Conservation (phyloP, 139 green algal genomes). For the Penium margaritaceum region DNA sequence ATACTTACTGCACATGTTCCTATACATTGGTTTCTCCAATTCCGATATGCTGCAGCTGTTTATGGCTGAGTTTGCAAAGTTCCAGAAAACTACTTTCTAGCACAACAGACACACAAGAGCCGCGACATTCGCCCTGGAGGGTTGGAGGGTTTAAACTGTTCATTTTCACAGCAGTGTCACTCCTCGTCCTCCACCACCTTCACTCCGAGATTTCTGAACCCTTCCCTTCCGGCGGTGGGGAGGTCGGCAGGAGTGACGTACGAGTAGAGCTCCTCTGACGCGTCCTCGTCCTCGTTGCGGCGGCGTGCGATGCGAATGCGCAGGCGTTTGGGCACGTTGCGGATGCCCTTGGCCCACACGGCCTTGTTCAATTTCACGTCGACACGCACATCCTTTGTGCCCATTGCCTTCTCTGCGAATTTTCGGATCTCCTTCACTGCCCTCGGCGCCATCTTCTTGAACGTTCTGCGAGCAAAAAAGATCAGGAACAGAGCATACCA, state of each 20-base stretch:
- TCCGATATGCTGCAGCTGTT: too few species aligned
- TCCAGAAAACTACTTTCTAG: too few species aligned
- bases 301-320: slow-evolving; percentile 81
- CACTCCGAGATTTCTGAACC: slow-evolving; percentile 36
- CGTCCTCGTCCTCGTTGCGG: slow-evolving; percentile 97
- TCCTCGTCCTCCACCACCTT: slow-evolving; percentile 50
- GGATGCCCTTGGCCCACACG: slow-evolving; percentile 87
- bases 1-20: too few species aligned
- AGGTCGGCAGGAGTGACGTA: slow-evolving; percentile 90
- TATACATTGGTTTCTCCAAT: too few species aligned
- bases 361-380: slow-evolving; percentile 99
- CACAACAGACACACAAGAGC: too few species aligned
- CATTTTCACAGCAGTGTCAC: too few species aligned
- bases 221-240: slow-evolving; percentile 40
- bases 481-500: too few species aligned
- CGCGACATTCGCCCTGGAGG: too few species aligned
- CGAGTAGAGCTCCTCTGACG: slow-evolving; percentile 97
- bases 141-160: too few species aligned
- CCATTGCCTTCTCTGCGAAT: slow-evolving; percentile 92
- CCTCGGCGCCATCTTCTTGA: slow-evolving; percentile 90
- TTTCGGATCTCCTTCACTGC: slow-evolving; percentile 93
- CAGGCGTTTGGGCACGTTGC: slow-evolving; percentile 78
- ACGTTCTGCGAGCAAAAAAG: slow-evolving; percentile 64
- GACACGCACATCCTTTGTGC: slow-evolving; percentile 87
- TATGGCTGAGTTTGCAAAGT: too few species aligned